These are phyloP conservation scores for Cutaneotrichosporon dermatis DNA, from an alignment of 1,284 basidiomycete genomes.

Conservation along the genomic window DNA sequence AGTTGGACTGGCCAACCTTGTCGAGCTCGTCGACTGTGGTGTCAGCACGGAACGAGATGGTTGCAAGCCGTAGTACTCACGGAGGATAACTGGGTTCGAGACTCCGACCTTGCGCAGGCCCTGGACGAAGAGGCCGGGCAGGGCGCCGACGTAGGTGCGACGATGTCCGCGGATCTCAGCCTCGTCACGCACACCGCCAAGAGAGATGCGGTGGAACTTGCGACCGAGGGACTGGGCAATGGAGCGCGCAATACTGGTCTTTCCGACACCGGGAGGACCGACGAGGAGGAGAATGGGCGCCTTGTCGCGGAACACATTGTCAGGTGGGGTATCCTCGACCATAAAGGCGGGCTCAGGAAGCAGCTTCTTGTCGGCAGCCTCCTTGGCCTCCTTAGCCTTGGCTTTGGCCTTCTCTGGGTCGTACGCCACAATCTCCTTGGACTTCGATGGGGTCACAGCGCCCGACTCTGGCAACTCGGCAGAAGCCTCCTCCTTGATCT, in stretches of 20 bases:
- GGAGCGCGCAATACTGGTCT: slow-evolving; percentile 59
- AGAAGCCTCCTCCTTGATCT: neutral
- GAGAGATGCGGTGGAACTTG: slow-evolving; percentile 67
- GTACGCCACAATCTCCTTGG: slow-evolving; percentile 9
- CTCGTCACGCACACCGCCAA: slow-evolving; percentile 91
- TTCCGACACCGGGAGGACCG: slow-evolving; percentile 94
- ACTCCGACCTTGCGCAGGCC: slow-evolving; percentile 91
- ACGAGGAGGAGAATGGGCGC: slow-evolving; percentile 56
- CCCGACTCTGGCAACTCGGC: neutral
- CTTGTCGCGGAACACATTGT: slow-evolving; percentile 41
- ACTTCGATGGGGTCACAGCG: neutral
- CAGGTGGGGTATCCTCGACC: slow-evolving; percentile 27
- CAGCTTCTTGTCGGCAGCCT: neutral
- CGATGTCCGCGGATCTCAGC: slow-evolving; percentile 98
- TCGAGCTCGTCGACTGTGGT: slow-evolving; percentile 80
- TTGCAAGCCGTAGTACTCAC: slow-evolving; percentile 4
- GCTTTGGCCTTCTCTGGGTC: neutral
- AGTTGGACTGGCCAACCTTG: slow-evolving; percentile 56
- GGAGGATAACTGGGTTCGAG: slow-evolving; percentile 90
- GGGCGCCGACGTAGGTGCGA: slow-evolving; percentile 73
- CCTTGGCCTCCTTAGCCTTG: neutral
- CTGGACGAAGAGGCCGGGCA: slow-evolving; percentile 95
- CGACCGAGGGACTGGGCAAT: slow-evolving; percentile 39
- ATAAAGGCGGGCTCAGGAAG: neutral
- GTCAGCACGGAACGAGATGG: neutral